phyloP scores from a whole-genome alignment of 139 green algal species.

The Auxenochlorella pyrenoidosa region DNA sequence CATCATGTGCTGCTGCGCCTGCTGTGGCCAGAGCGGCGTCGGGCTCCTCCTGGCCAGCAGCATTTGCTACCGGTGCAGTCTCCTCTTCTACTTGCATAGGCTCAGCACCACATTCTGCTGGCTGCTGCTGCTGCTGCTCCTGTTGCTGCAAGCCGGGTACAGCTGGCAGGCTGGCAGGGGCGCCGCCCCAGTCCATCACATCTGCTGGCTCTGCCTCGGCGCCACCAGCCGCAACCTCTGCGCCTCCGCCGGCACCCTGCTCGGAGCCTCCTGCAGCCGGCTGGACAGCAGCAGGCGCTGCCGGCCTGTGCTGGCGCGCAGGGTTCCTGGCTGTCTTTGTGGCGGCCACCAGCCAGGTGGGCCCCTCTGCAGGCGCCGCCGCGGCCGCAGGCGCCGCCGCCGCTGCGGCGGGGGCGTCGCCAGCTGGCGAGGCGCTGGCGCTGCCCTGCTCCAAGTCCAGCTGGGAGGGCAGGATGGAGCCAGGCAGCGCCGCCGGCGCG shows the following conservation, averaged over 20 bases:
- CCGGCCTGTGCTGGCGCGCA: background rate
- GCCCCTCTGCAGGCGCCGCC: background rate
- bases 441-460: background rate
- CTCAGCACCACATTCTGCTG: background rate
- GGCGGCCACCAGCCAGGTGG: constrained; percentile 4
- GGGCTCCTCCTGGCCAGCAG: background rate
- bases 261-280: background rate
- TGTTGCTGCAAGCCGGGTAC: too few species aligned
- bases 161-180: background rate
- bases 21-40: background rate
- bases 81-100: background rate
- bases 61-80: background rate
- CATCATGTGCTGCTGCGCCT: background rate
- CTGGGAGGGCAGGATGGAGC: constrained; percentile 7
- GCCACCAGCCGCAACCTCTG: background rate
- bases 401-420: background rate
- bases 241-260: background rate
- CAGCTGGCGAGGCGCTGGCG: background rate
- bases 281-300: background rate
- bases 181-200: background rate
- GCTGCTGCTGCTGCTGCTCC: too few species aligned
- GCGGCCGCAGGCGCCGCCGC: background rate
- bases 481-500: background rate
- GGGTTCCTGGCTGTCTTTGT: background rate
- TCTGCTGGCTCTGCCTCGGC: background rate